These are phyloP conservation scores for Craterostigma plantagineum DNA, from an alignment of 257 asterid genomes.

Conservation along the genomic window DNA sequence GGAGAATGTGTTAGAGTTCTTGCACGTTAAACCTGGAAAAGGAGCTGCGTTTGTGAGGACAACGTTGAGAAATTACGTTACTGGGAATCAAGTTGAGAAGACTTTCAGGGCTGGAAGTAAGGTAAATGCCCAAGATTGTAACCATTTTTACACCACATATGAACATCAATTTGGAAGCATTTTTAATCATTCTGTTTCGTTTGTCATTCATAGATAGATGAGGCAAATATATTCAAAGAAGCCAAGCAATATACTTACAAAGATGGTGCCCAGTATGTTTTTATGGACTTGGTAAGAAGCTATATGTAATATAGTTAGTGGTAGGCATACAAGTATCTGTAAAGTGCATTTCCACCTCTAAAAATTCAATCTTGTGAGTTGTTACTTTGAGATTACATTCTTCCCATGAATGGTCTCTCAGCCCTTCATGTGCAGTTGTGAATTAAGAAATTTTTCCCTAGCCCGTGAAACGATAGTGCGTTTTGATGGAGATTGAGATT, in stretches of 20 bases:
- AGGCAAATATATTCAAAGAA: conserved; percentile 68
- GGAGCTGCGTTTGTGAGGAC: conserved; percentile 96
- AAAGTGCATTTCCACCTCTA: neutral
- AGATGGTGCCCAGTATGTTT: conserved; percentile 77
- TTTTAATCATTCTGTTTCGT: conserved; percentile 2
- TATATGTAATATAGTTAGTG: no score
- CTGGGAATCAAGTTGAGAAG: conserved; percentile 74
- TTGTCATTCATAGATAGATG: conserved; percentile 47
- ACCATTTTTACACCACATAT: neutral
- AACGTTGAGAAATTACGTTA: conserved; percentile 53
- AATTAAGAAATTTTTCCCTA: no score
- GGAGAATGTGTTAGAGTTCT: conserved; percentile 45
- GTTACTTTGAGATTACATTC: neutral
- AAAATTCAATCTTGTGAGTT: neutral
- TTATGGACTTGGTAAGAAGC: conserved; percentile 96
- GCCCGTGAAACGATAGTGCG: neutral
- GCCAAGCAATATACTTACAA: conserved; percentile 84
- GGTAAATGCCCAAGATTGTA: conserved; percentile 20
- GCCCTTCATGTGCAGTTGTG: no score
- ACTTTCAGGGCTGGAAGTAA: conserved; percentile 96
- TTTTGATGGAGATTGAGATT: neutral
- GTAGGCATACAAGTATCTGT: conserved; percentile 3
- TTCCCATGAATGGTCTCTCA: neutral
- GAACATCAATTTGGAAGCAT: neutral
- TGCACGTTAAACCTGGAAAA: conserved; percentile 94